Conservation (phyloP, 2,329 filamentous ascomycete species). For the Albophoma yamanashiensis region DNA sequence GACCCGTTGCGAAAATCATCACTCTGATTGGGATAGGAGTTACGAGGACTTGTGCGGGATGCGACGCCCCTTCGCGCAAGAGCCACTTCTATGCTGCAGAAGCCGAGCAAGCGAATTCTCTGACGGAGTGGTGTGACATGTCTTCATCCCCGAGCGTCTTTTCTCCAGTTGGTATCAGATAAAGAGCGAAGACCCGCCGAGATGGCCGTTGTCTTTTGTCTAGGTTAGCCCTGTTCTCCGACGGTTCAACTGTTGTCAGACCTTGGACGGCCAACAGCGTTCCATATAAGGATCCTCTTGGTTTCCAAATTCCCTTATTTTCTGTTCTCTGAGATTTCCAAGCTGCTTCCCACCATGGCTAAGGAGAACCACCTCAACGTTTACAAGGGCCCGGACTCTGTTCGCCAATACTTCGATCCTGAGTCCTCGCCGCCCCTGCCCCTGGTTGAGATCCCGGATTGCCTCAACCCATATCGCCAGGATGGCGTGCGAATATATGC, state of each 20-base stretch:
- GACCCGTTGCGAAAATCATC: not conserved
- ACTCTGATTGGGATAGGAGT: not conserved
- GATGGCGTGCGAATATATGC: slow-evolving; percentile 54
- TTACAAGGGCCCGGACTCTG: slow-evolving; percentile 44
- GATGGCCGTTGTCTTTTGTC: not conserved
- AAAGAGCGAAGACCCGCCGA: not conserved
- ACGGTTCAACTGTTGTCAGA: not conserved
- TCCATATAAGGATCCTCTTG: not conserved
- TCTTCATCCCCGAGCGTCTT: too few species aligned
- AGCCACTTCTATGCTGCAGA: not conserved
- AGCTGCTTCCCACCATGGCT: slow-evolving; percentile 7
- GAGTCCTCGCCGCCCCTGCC: slow-evolving; percentile 46
- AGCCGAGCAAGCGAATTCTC: not conserved
- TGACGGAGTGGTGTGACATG: not conserved
- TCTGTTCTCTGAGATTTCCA: not conserved
- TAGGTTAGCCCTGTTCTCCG: not conserved
- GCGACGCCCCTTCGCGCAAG: not conserved
- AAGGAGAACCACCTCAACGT: slow-evolving; percentile 34
- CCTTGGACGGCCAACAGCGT: not conserved
- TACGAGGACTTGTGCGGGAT: not conserved
- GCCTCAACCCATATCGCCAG: slow-evolving; percentile 43
- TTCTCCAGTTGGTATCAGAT: not conserved
- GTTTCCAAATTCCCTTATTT: not conserved
- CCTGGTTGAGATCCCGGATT: slow-evolving; percentile 47
- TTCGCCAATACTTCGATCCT: slow-evolving; percentile 49